Evolutionary conservation across 768 basidiomycete species (phyloP).

Genomic region (Rickenella mellea): DNA sequence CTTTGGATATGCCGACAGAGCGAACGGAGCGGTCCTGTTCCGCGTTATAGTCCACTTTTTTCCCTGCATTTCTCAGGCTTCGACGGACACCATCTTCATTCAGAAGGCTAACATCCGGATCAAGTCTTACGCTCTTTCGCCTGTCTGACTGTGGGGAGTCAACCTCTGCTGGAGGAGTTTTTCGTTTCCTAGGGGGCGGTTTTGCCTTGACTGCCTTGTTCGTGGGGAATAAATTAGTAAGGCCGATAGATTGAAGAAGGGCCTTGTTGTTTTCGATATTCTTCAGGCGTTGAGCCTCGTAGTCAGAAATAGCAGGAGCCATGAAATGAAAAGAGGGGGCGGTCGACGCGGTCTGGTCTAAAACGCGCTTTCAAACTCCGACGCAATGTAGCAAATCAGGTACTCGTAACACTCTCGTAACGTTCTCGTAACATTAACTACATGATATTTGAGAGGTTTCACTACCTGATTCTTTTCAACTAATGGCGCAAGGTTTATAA

Average conservation of each 20-base stretch:
- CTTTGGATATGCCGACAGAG: constrained; percentile 3
- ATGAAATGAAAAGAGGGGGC: too few species aligned
- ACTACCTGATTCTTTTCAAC: not conserved
- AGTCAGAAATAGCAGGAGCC: constrained; percentile 14
- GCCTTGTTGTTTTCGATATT: constrained; percentile 35
- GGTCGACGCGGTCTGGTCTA: too few species aligned
- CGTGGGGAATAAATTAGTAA: constrained; percentile 39
- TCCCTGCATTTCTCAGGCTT: constrained; percentile 57
- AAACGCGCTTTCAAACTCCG: constrained; percentile 1
- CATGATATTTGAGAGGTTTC: too few species aligned
- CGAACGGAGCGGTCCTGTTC: constrained; percentile 22
- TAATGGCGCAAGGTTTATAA: not conserved
- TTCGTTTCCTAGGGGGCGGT: constrained; percentile 32
- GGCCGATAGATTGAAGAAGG: constrained; percentile 31
- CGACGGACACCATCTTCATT: constrained; percentile 32
- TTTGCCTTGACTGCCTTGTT: constrained; percentile 26
- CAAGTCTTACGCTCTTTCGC: not conserved
- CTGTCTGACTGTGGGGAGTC: not conserved
- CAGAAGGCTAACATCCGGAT: not conserved
- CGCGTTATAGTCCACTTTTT: constrained; percentile 40
- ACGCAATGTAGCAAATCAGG: not conserved
- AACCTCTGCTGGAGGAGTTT: constrained; percentile 12
- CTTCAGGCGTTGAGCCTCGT: constrained; percentile 21
- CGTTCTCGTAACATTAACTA: too few species aligned
- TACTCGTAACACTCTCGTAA: not conserved